These are phyloP conservation scores for Cladosporium sp. DNA, from an alignment of 2,329 filamentous ascomycete species.

Conservation along the genomic window DNA sequence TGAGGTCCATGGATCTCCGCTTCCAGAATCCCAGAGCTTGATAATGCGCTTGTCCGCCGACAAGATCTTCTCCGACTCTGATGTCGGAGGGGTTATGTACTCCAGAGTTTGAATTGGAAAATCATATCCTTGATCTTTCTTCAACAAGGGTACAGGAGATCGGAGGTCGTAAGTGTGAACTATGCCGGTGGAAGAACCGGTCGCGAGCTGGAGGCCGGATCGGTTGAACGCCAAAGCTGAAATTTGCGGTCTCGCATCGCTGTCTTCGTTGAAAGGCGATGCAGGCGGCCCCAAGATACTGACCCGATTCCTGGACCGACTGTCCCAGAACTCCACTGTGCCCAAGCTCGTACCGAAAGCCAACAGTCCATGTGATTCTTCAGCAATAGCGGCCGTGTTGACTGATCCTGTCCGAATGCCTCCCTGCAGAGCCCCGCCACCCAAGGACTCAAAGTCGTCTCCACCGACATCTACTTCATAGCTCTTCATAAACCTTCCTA, in stretches of 20 bases:
- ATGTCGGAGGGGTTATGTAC: conserved; percentile 61
- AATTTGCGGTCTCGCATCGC: conserved; percentile 55
- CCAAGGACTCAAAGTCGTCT: conserved; percentile 64
- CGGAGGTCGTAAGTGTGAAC: conserved; percentile 90
- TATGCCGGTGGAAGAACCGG: conserved; percentile 82
- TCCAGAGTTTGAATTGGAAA: conserved; percentile 83
- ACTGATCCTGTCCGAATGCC: conserved; percentile 81
- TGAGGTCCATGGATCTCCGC: conserved; percentile 88
- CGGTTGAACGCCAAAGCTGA: conserved; percentile 84
- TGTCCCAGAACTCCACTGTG: conserved; percentile 97
- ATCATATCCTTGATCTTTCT: conserved; percentile 94
- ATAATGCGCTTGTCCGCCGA: conserved; percentile 94
- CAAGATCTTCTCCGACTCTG: conserved; percentile 70
- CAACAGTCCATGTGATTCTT: conserved; percentile 81
- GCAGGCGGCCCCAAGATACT: conserved; percentile 56
- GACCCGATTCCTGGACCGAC: conserved; percentile 75
- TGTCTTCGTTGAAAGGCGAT: conserved; percentile 17
- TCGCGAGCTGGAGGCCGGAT: conserved; percentile 78
- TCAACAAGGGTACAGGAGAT: conserved; percentile 77
- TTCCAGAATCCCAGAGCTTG: conserved; percentile 87
- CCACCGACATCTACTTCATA: conserved; percentile 88
- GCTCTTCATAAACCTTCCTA: conserved; percentile 89
- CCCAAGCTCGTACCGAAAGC: conserved; percentile 92
- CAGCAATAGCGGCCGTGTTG: conserved; percentile 81
- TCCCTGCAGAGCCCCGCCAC: conserved; percentile 76